Evolutionary conservation across 1,139 yeast genomes (phyloP), one percentile per base, ranked within the genome.

Genomic region (Hyphopichia buzzinii): DNA sequence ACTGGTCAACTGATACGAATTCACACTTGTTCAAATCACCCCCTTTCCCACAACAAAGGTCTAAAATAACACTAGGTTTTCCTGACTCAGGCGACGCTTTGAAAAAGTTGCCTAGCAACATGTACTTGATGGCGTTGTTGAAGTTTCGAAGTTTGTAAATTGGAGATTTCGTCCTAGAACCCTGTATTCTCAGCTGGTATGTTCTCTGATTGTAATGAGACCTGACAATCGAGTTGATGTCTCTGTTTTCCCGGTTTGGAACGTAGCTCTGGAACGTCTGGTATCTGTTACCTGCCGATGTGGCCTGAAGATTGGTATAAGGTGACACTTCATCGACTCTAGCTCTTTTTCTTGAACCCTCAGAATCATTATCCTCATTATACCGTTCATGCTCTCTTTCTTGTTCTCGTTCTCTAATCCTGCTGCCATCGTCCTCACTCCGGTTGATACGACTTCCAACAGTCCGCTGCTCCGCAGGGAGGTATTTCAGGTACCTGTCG

Each of bases 21-120:
- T 81, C 86, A 81, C 96, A 90, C 59, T 92, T 92, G 51, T 85
- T 79, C 51, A 94, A 65, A 62, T 92, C 99, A 14, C 99, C 99
- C 31, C 99, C 99, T 59, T 92, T 94, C 12, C 99, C 99, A 61
- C 98, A 92, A 16, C 97, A 96, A 38, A 92, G 62, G 54, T 92
- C 99, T 27, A 92, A 65, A 1, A 85, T 48, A 10, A 65, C 57
- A 15, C 61, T 57, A 1, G 69, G 65, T 1, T 47, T 50, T 4
- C 5, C 15, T 8, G 11, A 8, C 8, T 48, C 87, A 12, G 72
- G 69, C 24, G 75, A 67, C 17, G 55, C 54, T 29, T 62, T 64
- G 36, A 82, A 79, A 58, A 72, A 81, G 47, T 82, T 82, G 37
- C 84, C 83, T 37, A 92, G 78, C n/a, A 92, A 64, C 49, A 89